phyloP scores from a whole-genome alignment of 441 rosid species.

The Populus trichocarpa region DNA sequence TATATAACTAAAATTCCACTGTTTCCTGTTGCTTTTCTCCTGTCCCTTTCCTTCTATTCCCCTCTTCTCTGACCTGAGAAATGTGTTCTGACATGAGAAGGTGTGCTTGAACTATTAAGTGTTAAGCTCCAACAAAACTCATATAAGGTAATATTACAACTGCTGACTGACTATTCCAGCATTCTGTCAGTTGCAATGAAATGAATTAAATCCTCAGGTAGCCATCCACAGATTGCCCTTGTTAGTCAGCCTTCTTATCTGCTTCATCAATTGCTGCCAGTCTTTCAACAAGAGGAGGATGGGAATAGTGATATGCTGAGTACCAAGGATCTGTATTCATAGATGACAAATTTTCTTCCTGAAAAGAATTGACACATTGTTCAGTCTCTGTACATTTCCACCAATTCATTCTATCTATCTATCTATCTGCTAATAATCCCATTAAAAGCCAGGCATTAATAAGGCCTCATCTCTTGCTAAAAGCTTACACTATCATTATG shows the following conservation, averaged over 20 bases:
- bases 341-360: slow-evolving; percentile 95
- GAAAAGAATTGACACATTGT: slow-evolving; percentile 18
- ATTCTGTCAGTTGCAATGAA: slow-evolving; percentile 10
- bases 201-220: background rate
- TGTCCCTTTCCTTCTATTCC: background rate
- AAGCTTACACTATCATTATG: too few species aligned
- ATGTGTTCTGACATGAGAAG: background rate
- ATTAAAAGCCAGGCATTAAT: too few species aligned
- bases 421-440: too few species aligned
- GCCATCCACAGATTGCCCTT: slow-evolving; percentile 1
- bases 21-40: background rate
- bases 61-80: background rate
- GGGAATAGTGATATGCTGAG: slow-evolving; percentile 96
- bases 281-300: slow-evolving; percentile 93
- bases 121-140: slow-evolving; percentile 5
- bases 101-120: slow-evolving; percentile 1
- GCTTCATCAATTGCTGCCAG: slow-evolving; percentile 68
- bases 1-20: too few species aligned
- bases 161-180: background rate
- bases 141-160: slow-evolving; percentile 8
- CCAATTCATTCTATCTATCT: too few species aligned
- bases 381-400: background rate
- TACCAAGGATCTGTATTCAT: slow-evolving; percentile 98
- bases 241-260: slow-evolving; percentile 69
- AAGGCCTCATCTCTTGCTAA: too few species aligned